phyloP scores from a whole-genome alignment of 2,329 filamentous ascomycete species.

The Verticillium longisporum region DNA sequence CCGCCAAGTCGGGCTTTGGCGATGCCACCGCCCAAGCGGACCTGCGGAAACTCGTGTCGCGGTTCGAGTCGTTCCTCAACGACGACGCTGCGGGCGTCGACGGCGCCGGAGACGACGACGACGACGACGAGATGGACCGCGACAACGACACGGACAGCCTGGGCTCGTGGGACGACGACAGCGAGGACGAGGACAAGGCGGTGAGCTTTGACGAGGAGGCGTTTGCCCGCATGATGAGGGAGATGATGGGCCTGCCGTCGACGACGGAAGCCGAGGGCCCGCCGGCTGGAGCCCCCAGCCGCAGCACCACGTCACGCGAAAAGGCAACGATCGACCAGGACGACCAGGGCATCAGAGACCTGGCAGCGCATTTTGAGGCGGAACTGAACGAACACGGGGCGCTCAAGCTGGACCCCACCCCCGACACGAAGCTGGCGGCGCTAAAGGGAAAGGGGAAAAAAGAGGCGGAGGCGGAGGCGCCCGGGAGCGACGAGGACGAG shows the following conservation, averaged over 20 bases:
- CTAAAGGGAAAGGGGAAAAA: slow-evolving; percentile 14
- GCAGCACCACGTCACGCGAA: background rate
- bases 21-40: slow-evolving; percentile 65
- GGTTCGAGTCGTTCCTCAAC: slow-evolving; percentile 89
- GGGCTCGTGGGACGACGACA: slow-evolving; percentile 42
- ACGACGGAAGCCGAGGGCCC: slow-evolving; percentile 5
- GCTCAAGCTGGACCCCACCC: slow-evolving; percentile 43
- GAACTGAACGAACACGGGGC: slow-evolving; percentile 66
- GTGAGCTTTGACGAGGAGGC: slow-evolving; percentile 79
- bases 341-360: slow-evolving; percentile 54
- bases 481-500: slow-evolving; percentile 35
- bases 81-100: slow-evolving; percentile 77
- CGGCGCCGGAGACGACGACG: slow-evolving; percentile 50
- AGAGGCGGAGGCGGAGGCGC: background rate
- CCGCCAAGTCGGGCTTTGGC: slow-evolving; percentile 47
- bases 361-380: slow-evolving; percentile 64
- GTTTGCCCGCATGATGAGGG: slow-evolving; percentile 81
- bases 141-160: slow-evolving; percentile 35
- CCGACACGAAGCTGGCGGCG: slow-evolving; percentile 18
- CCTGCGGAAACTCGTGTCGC: slow-evolving; percentile 81
- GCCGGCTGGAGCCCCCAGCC: too few species aligned
- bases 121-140: slow-evolving; percentile 60
- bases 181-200: slow-evolving; percentile 65
- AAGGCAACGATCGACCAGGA: slow-evolving; percentile 36
- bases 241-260: slow-evolving; percentile 70